Base-by-base conservation (phyloP, 768 basidiomycete genomes). In the Hygrocybe punicea region DNA sequence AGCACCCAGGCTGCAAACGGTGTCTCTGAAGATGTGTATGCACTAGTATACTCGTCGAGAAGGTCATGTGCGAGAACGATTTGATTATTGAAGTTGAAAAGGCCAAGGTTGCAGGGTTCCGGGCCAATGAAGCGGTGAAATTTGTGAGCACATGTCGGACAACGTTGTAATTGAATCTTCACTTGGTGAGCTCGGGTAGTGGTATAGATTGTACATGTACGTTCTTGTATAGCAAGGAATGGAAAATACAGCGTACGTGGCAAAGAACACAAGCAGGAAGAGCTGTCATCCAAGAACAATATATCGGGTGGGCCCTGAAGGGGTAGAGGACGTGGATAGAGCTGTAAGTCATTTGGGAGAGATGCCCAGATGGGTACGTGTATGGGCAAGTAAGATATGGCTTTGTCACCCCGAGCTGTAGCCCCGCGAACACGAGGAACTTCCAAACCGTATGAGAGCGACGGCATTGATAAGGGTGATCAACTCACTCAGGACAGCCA, bases 81-180 rank as follows among this genome's bases (percentile, higher is more conserved):
- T 3, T 55, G 39, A 42, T 71, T 71, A 39, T 71, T 69, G 52
- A 59, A 66, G 46, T 71, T 71, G 58, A 71, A 71, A 1, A 71
- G 10, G 2, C 67, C 68, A 1, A 65, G n/a, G 3, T 65, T 49
- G 11, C 59, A 56, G 17, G 50, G 42, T 34, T 71, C 69, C 4
- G 67, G 65, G 1, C 68, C 68, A 51, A 71, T 62, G 33, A 29
- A 65, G 0, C 61, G 49, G 11, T 57, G 58, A 5, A 36, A 46
- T 16, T 34, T 11, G 21, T 5, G n/a, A 8, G 40, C 25, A 25
- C 65, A 67, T 4, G 56, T 19, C 1, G 53, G 51, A 53, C 68
- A 69, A 1, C 34, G 33, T 57, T 69, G 65, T 8, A 65, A 17
- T 48, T 65, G 37, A 16, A 65, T 63, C 21, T 42, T n/a, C 4